Evolutionary conservation across 306 rosid genomes (phyloP).

Genomic region (Delonix regia): DNA sequence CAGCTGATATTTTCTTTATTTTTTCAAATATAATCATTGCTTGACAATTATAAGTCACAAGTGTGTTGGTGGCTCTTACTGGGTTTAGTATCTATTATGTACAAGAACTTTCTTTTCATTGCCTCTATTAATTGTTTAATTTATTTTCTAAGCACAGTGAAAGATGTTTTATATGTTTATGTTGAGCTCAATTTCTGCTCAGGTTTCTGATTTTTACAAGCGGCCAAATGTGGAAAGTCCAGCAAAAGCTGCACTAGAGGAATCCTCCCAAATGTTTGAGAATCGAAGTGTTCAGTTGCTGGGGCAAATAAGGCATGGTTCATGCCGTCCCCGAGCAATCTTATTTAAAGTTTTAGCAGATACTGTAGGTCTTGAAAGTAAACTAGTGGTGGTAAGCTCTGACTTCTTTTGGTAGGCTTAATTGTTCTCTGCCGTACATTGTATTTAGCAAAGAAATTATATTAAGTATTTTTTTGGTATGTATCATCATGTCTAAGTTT

Average conservation of each 20-base stretch:
- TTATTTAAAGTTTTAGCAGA: constrained; percentile 95
- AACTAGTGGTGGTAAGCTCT: constrained; percentile 85
- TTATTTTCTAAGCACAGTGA: constrained; percentile 30
- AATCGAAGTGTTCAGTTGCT: constrained; percentile 87
- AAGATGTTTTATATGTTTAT: not conserved
- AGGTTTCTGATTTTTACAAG: constrained; percentile 91
- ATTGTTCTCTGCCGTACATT: constrained; percentile 3
- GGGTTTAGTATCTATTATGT: constrained; percentile 20
- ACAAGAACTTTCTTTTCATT: constrained; percentile 5
- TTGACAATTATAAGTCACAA: constrained; percentile 19
- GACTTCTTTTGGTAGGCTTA: constrained; percentile 31
- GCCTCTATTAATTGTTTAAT: constrained; percentile 2
- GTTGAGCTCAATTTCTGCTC: constrained; percentile 36
- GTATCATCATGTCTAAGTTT: not conserved
- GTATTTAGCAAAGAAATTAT: constrained; percentile 4
- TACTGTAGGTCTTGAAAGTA: constrained; percentile 96
- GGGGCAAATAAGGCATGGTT: constrained; percentile 94
- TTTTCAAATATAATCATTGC: constrained; percentile 13
- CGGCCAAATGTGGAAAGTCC: constrained; percentile 89
- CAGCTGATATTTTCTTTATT: constrained; percentile 14
- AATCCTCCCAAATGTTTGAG: constrained; percentile 79
- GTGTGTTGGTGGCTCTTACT: constrained; percentile 28
- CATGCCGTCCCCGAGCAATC: constrained; percentile 93
- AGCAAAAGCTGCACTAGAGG: constrained; percentile 85
- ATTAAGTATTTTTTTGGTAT: constrained; percentile 15